These are phyloP conservation scores for Helotiales sp. DNA, from an alignment of 2,329 filamentous ascomycete species.

Conservation along the genomic window DNA sequence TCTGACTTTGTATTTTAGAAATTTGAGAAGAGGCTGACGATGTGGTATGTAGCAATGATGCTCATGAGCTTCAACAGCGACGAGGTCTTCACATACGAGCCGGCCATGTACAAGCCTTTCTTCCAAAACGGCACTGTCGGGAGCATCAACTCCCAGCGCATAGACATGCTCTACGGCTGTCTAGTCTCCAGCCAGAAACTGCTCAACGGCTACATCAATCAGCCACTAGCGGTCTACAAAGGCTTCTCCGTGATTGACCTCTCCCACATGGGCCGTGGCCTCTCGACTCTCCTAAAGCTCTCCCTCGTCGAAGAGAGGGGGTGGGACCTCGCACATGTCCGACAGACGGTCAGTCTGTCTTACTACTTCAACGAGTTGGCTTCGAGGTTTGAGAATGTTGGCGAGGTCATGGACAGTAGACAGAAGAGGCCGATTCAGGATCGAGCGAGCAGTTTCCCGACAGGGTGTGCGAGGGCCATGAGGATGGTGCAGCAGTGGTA, in stretches of 20 bases:
- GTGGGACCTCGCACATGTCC: constrained; percentile 47
- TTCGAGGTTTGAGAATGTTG: constrained; percentile 25
- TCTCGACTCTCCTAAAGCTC: constrained; percentile 47
- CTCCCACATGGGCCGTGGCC: constrained; percentile 45
- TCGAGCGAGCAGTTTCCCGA: constrained; percentile 24
- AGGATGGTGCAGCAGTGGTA: constrained; percentile 27
- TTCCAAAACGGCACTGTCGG: constrained; percentile 8
- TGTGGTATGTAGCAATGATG: constrained; percentile 15
- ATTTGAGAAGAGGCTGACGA: not conserved
- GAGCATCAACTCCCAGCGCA: constrained; percentile 19
- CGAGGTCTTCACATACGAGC: constrained; percentile 29
- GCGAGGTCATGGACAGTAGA: constrained; percentile 21
- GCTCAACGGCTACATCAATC: constrained; percentile 22
- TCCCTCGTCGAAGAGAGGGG: constrained; percentile 45
- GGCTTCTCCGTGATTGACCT: constrained; percentile 21
- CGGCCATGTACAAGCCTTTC: constrained; percentile 22
- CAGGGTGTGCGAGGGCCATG: constrained; percentile 22
- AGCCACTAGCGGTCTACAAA: constrained; percentile 15
- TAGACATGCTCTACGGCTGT: constrained; percentile 35
- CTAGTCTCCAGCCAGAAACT: constrained; percentile 23
- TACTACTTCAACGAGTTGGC: constrained; percentile 30
- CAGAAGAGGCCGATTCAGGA: constrained; percentile 18
- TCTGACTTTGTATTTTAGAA: not conserved
- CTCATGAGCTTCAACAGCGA: constrained; percentile 26
- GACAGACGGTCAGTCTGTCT: constrained; percentile 42